Evolutionary conservation across 495 filamentous ascomycete genomes (phyloP), one percentile per base, ranked within the genome.

Genomic region (Podospora appendiculata): DNA sequence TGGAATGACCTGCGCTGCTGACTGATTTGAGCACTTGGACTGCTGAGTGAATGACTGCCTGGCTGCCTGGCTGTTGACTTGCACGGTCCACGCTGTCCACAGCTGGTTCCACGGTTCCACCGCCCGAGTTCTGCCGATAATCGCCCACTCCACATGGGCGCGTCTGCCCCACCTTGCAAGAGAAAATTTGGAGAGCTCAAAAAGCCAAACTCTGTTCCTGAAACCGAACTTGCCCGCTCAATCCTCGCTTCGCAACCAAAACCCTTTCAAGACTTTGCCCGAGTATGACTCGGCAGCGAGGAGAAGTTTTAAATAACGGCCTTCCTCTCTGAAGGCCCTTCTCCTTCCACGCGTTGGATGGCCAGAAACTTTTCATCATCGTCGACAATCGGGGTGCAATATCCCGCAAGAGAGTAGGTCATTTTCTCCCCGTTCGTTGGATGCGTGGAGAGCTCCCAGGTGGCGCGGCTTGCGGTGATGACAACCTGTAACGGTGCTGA

Each of bases 381-480:
- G 45, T 48, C 45, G 42, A 40, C 34, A 19, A 36, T 41, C 18
- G 56, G 48, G 54, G 63, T 56, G 51, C 33, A 59, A 54, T 53
- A 56, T 62, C 52, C 50, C 56, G 36, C 44, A 46, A 41, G n/a
- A 46, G 45, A 47, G 66, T 69, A 53, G 63, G 66, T 63, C 33
- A 13, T 48, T 34, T 57, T 13, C 16, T 7, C 43, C 12, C 14
- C 18, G 39, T 7, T 25, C 14, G 45, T 46, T 41, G 39, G 4
- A 32, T 12, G 48, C 35, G 19, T 38, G 35, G 25, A n/a, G 39
- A 32, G 11, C 35, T 40, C 48, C 46, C 41, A 41, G 52, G 25
- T 25, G 25, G 25, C 25, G 25, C 25, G 25, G 25, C 25, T 72
- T 68, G 74, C 76, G 66, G 58, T 83, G 83, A 85, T 85, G 83